Evolutionary conservation across 1,284 basidiomycete species (phyloP), one percentile per base, ranked within the genome.

Genomic region (Ustilago shanxiensis): DNA sequence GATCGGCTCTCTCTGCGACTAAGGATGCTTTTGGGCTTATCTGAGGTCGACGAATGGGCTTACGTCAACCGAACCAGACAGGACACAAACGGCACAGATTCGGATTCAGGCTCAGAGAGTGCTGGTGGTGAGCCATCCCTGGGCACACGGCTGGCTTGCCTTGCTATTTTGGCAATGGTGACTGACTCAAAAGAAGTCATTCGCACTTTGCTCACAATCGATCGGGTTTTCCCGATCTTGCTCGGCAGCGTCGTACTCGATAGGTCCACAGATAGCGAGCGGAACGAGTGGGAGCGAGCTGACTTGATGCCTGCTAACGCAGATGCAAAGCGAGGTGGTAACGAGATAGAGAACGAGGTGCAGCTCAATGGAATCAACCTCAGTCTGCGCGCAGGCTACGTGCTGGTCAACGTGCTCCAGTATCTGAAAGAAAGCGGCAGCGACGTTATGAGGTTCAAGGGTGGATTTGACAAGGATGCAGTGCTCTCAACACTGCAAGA

Each of bases 41-140:
- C 60, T 7, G 70, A 72, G 50, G 65, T 66, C 2, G 70, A 72
- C 24, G 70, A 64, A 11, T 72, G 70, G 70, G 70, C 70, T 2
- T 64, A 52, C 37, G 26, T 3, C 5, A 41, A 59, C 5, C 47
- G 26, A 3, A 28, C 3, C 4, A 16, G 41, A 16, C 4, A n/a
- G 13, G 28, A 39, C 8, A 13, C 3, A 10, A 7, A 14, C n/a
- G 29, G 1, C 5, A 22, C 41, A 33, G 28, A 37, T 5, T 29
- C 41, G 3, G 22, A 41, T 1, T 6, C 55, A 2, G 13, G 31
- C 37, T 39, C 69, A 1, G 53, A 35, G 13, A 31, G 41, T 20
- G 44, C 4, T 29, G 60, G 63, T n/a, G 69, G 57, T 35, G 70
- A 72, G 31, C 35, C 70, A 3, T 72, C 70, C 8, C 57, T 72